Conservation (phyloP, 495 filamentous ascomycete species). For the Penicillium lagena region DNA sequence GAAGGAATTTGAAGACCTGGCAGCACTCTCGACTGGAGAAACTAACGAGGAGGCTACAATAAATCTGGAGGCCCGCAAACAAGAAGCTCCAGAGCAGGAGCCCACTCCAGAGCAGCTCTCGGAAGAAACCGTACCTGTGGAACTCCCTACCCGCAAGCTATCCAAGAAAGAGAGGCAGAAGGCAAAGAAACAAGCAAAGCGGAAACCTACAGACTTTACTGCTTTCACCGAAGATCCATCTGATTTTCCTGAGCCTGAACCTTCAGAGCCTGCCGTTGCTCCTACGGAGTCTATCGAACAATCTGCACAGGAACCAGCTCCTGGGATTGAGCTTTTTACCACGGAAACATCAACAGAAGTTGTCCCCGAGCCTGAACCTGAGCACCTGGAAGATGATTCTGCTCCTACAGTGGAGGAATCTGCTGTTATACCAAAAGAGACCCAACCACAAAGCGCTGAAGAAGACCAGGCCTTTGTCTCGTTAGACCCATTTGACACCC, state of each 20-base stretch:
- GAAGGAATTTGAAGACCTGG: neutral
- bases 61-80: neutral
- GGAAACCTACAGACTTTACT: conserved; percentile 3
- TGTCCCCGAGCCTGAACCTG: neutral
- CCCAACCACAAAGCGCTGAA: neutral
- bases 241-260: conserved; percentile 1
- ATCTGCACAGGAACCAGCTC: too few species aligned
- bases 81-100: neutral
- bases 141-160: conserved; percentile 17
- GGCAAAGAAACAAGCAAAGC: conserved; percentile 26
- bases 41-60: neutral
- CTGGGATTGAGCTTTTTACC: neutral
- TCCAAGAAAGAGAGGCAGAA: conserved; percentile 40
- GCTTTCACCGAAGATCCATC: neutral
- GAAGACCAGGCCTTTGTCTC: conserved; percentile 1
- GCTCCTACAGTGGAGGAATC: neutral
- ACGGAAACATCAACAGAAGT: neutral
- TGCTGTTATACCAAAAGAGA: neutral
- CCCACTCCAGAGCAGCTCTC: neutral
- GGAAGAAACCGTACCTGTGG: neutral
- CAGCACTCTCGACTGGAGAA: neutral
- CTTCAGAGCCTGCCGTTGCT: neutral
- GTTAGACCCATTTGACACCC: conserved; percentile 6
- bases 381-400: neutral
- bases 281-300: too few species aligned